Conservation (phyloP, 208 protist genomes). For the Crithidia sp. region DNA sequence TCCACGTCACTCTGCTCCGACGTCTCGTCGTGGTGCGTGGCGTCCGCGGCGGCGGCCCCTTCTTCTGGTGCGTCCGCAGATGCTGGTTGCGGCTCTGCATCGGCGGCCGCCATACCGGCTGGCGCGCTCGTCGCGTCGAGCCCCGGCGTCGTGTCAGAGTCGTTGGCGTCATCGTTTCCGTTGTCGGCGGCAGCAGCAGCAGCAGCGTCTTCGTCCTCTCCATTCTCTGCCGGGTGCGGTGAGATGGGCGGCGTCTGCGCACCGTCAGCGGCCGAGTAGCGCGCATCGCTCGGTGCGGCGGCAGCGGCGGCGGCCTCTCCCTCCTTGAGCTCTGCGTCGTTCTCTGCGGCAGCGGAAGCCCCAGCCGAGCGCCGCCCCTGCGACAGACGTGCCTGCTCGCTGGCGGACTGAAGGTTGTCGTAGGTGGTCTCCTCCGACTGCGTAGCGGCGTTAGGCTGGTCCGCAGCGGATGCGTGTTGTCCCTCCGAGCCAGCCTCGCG, state of each 20-base stretch:
- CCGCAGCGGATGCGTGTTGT: neutral
- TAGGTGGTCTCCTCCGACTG: constrained; percentile 15
- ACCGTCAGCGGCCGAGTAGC: neutral
- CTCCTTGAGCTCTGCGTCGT: neutral
- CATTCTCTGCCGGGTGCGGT: neutral
- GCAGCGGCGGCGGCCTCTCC: neutral
- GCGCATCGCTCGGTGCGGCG: neutral
- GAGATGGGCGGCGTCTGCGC: neutral
- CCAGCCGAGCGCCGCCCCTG: neutral
- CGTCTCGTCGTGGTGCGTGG: neutral
- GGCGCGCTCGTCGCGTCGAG: neutral
- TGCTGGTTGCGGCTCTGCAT: neutral
- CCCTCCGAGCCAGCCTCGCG: neutral
- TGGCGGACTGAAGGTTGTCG: constrained; percentile 14
- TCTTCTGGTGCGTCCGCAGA: neutral
- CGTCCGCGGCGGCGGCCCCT: neutral
- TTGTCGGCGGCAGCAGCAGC: neutral
- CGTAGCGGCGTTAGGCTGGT: neutral
- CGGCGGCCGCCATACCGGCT: neutral
- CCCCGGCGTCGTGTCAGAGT: neutral
- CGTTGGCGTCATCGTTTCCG: neutral
- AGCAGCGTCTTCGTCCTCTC: neutral
- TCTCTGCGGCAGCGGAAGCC: neutral
- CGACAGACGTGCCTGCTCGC: neutral
- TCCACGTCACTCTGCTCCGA: constrained; percentile 13